Base-by-base conservation (phyloP, 1,284 basidiomycete genomes). In the Stygiomarasmius scandens region DNA sequence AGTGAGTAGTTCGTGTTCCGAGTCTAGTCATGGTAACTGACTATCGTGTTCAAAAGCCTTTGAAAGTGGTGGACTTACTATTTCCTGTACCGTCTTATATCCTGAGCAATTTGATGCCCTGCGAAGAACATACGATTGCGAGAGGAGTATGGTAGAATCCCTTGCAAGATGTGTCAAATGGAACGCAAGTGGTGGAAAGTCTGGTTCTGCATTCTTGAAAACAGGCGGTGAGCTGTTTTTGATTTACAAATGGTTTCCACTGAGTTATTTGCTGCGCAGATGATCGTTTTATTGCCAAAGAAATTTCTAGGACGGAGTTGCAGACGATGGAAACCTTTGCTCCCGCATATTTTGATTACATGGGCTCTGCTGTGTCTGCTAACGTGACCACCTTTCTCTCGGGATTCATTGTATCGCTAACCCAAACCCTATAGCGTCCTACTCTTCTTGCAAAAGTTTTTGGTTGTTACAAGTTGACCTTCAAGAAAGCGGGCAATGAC, bases 241-340 rank as follows among this genome's bases (percentile, higher is more conserved):
- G 23, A 32, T 32, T 6, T 32, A 6, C 5, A 12, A 32, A 32
- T 12, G 29, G n/a, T n/a, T 32, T 32, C 29, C 6, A 32, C 29
- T 32, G 29, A 32, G 20, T 43, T 52, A 1, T 43, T 24, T 20
- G 24, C n/a, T 11, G 57, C 51, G 41, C 65, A 93, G 97, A 99
- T 70, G 95, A 98, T 70, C 93, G 97, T 3, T 96, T 99, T 77
- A 96, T 99, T 63, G 94, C 97, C 49, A 99, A 99, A 70, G 96
- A 98, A 68, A 85, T 99, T 29, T 97, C 95, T 0, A 84, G 87
- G 56, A 82, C 92, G 41, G 97, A 99, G 71, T 80, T 98, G 66
- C 94, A 98, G 68, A 92, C 93, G 0, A 93, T 99, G 84, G 93
- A 96, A 66, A 95, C 92, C 6, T 99, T 99, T 74, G 97, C 95